A percentile compares a stretch with the other conserved stretches of the same genome.
phyloP scores from a whole-genome alignment of 768 basidiomycete species.

The Pulveroboletus frians region DNA sequence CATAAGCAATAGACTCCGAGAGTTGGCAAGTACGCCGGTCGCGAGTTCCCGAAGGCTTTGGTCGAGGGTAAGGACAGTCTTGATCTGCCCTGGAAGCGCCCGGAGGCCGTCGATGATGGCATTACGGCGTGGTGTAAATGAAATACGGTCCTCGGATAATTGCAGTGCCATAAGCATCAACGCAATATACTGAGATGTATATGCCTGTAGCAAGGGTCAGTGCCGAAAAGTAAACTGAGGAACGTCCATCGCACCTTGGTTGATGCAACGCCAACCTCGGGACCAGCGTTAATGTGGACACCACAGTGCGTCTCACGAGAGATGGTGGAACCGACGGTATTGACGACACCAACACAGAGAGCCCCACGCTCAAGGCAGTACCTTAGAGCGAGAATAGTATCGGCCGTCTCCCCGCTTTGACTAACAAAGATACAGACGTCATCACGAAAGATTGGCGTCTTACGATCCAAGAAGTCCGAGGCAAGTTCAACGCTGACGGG shows the following conservation, averaged over 20 bases:
- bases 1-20: constrained; percentile 91
- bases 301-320: constrained; percentile 98
- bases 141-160: constrained; percentile 94
- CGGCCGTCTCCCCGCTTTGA: constrained; percentile 98
- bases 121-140: constrained; percentile 82
- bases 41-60: constrained; percentile 74
- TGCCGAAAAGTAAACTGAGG: background rate
- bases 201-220: constrained; percentile 52
- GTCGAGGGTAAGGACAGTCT: constrained; percentile 79
- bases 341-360: constrained; percentile 94
- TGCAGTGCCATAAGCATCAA: constrained; percentile 98
- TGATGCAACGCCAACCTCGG: constrained; percentile 98
- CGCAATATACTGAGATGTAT: constrained; percentile 98
- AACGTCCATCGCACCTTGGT: constrained; percentile 61
- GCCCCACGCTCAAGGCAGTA: constrained; percentile 98
- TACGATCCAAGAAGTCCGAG: constrained; percentile 96
- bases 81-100: constrained; percentile 85
- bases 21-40: constrained; percentile 62
- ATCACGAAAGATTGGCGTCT: constrained; percentile 99
- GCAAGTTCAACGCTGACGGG: constrained; percentile 96
- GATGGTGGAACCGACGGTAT: constrained; percentile 96
- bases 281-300: constrained; percentile 99
- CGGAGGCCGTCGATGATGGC: constrained; percentile 95
- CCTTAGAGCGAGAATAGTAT: constrained; percentile 91
- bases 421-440: constrained; percentile 95